Conservation (phyloP, 164 flowering plant species). For the Nymphaea colorata region DNA sequence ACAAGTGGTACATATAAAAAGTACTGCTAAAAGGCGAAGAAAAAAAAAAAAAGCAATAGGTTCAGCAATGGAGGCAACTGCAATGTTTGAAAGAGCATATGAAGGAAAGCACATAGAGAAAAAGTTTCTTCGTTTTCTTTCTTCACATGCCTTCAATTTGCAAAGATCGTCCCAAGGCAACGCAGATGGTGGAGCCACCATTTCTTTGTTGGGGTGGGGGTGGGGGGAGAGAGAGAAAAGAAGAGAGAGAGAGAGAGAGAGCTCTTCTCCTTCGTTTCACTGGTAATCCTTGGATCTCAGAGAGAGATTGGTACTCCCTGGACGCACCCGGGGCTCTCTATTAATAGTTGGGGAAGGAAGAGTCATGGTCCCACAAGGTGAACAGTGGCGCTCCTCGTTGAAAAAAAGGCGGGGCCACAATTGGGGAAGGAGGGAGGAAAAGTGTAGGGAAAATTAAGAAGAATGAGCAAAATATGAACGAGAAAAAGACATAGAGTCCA, state of each 20-base stretch:
- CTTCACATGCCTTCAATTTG: constrained; percentile 13
- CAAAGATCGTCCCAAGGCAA: constrained; percentile 30
- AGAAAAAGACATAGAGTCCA: too few relatives aligned
- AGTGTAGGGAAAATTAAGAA: too few relatives aligned
- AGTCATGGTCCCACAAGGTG: too few relatives aligned
- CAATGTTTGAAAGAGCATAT: neutral
- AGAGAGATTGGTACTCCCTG: too few relatives aligned
- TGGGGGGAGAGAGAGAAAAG: neutral
- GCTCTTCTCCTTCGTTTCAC: neutral
- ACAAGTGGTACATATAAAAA: constrained; percentile 55
- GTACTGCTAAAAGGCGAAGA: constrained; percentile 29
- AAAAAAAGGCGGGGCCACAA: too few relatives aligned
- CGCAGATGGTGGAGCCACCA: constrained; percentile 14
- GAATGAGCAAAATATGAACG: too few relatives aligned
- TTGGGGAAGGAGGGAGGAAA: too few relatives aligned
- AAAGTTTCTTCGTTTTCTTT: neutral
- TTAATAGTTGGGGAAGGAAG: too few relatives aligned
- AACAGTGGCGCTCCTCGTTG: too few relatives aligned
- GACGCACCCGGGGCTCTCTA: too few relatives aligned
- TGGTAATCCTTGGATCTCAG: too few relatives aligned
- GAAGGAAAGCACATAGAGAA: neutral
- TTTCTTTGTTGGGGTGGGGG: neutral
- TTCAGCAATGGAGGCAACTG: neutral
- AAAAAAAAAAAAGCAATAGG: neutral
- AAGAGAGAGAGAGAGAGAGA: constrained; percentile 3